Conservation (phyloP, 768 basidiomycete genomes). For the Gelatoporia subvermispora region DNA sequence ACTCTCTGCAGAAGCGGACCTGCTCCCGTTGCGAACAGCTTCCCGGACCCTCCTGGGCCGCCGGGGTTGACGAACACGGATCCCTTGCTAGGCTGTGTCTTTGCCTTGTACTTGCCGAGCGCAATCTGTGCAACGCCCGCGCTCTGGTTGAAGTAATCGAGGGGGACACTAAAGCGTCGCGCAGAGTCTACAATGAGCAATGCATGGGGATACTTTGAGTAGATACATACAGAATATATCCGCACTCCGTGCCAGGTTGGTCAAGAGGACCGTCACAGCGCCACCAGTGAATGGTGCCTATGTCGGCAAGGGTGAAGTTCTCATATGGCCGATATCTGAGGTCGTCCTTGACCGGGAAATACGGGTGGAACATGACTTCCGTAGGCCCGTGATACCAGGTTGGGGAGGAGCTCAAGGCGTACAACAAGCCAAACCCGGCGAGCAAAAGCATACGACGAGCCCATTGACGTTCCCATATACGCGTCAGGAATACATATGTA, state of each 20-base stretch:
- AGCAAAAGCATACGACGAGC: too few species aligned
- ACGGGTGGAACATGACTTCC: too few species aligned
- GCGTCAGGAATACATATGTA: too few species aligned
- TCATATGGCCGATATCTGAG: too few species aligned
- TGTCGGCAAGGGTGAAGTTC: background rate
- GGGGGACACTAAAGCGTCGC: slow-evolving; percentile 22
- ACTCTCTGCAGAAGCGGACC: slow-evolving; percentile 11
- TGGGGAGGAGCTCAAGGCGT: too few species aligned
- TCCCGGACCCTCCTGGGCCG: slow-evolving; percentile 24
- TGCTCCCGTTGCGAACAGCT: slow-evolving; percentile 4
- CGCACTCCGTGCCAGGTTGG: slow-evolving; percentile 17
- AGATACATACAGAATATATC: slow-evolving; percentile 16
- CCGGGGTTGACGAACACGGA: slow-evolving; percentile 30
- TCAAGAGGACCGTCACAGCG: slow-evolving; percentile 3
- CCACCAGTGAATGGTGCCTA: slow-evolving; percentile 11
- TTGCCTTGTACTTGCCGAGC: slow-evolving; percentile 25
- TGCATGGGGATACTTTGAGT: too few species aligned
- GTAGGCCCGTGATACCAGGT: too few species aligned
- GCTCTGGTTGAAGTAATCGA: slow-evolving; percentile 26
- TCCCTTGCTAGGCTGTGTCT: slow-evolving; percentile 20
- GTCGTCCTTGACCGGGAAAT: too few species aligned
- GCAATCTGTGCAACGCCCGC: slow-evolving; percentile 26
- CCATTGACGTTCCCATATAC: too few species aligned
- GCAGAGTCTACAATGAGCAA: background rate
- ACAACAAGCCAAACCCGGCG: too few species aligned